A percentile compares a stretch with the other conserved stretches of the same genome.
Evolutionary conservation across 164 flowering plant genomes (phyloP).

Genomic region (Saururus chinensis): DNA sequence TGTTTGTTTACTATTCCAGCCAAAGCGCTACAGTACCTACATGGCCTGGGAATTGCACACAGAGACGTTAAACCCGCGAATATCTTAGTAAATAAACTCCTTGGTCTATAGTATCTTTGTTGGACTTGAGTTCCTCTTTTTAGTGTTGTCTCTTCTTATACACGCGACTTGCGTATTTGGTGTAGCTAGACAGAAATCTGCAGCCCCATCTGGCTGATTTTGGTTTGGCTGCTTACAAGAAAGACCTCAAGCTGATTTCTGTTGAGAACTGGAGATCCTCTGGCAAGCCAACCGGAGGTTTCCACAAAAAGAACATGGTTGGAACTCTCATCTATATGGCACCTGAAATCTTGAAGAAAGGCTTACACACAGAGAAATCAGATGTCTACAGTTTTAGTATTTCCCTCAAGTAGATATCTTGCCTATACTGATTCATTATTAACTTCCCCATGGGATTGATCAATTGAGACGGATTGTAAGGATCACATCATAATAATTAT

Average conservation of each 20-base stretch:
- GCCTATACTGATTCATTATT: neutral
- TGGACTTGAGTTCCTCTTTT: neutral
- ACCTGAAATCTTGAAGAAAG: constrained; percentile 81
- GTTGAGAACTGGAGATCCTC: constrained; percentile 69
- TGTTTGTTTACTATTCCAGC: constrained; percentile 30
- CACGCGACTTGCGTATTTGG: neutral
- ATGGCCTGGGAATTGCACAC: constrained; percentile 76
- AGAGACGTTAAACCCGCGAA: constrained; percentile 97
- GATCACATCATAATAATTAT: too few species aligned
- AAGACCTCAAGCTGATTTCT: constrained; percentile 54
- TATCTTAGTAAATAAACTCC: constrained; percentile 70
- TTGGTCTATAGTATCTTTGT: constrained; percentile 3
- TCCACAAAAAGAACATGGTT: constrained; percentile 91
- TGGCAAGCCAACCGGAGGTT: constrained; percentile 98
- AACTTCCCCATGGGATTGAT: neutral
- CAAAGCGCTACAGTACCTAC: constrained; percentile 75
- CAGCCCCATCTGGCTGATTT: constrained; percentile 75
- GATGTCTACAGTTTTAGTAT: constrained; percentile 92
- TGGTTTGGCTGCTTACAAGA: constrained; percentile 79
- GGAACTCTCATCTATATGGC: constrained; percentile 97
- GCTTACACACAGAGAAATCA: constrained; percentile 75
- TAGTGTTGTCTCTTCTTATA: neutral
- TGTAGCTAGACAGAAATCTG: constrained; percentile 71
- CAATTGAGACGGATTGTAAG: too few species aligned
- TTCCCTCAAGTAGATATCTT: constrained; percentile 48